Base-by-base conservation (phyloP, 805 yeast genomes). In the Pichia californica region DNA sequence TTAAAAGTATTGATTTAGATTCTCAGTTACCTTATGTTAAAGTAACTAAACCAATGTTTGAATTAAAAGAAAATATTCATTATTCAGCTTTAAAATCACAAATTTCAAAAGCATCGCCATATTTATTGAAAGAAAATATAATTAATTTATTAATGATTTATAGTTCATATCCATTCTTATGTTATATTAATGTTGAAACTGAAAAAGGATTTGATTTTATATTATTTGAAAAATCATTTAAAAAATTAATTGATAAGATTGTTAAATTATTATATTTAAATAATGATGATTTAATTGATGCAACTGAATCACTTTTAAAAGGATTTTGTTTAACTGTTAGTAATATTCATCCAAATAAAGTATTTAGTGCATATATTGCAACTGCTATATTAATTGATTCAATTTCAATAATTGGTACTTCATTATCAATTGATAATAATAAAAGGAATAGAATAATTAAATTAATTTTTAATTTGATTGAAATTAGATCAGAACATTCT, bases 381-480 rank as follows among this genome's bases (percentile, higher is more conserved):
- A 56, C 68, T 19, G 62, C 64, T 5, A 53, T 66, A 16, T 55
- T 73, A 7, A 54, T 69, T 3, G 66, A 66, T 31, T 49, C 64
- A 5, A 50, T 73, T 28, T 59, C 74, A 0, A 60, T 61, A 20
- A 43, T 59, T 29, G 53, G 42, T 16, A 40, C 57, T 8, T 52
- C 39, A 55, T 62, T 47, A 49, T 61, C 48, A 31, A 44, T 56
- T 14, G 28, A 37, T 8, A 51, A 41, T 36, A 21, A 27, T 6
- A 49, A 52, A 16, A 47, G 58, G 15, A 69, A 68, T 15, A 57
- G 61, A 27, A 42, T 68, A 5, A 48, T 74, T 40, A 69, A 64
- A 39, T 59, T 71, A 21, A 52, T 72, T 27, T 64, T 66, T 6
- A 61, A 63, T 33, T 63, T 67, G 38, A 46, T 76, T 42, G 69